Base-by-base conservation (phyloP, 2,329 filamentous ascomycete genomes). In the Pyrenochaeta sp. region DNA sequence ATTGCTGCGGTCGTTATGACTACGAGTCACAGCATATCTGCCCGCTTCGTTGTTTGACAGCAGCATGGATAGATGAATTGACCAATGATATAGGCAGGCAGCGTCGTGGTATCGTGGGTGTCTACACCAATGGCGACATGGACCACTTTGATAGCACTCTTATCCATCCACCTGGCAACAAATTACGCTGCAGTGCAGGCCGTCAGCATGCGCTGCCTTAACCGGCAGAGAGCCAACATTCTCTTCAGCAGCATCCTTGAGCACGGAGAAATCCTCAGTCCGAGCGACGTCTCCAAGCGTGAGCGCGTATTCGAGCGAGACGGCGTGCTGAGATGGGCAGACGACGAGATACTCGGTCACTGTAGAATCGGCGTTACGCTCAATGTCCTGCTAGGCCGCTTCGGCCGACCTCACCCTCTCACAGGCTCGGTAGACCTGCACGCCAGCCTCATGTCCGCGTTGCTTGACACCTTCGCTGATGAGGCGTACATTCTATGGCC, bases 181-280 rank as follows among this genome's bases (percentile, higher is more conserved):
- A 97, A 97, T 70, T 93, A 95, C 69, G 79, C 84, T 22, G 94
- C 91, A 28, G 93, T 99, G 4, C 81, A 87, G 50, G 81, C 88
- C 35, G 92, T 99, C 11, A 85, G 84, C 65, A 90, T 97, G 86
- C 82, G 82, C 26, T 89, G 84, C 6, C 77, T 97, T 23, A 97
- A 96, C 72, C 81, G 90, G 15, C 92, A 97, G 70, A 83, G 94
- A 23, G 89, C 91, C 2, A 89, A 87, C 34, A 84, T 96, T 14
- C 77, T 96, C 1, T 86, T 92, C 58, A 80, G 82, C 27, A 75
- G 81, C 39, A 37, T 68, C 3, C 34, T 69, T 15, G 48, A 63
- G 13, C 51, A 63, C 21, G 69, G 62, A 17, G 70, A 63, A 8
- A 72, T 89, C 2, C 77, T 89, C 3, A 79, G 78, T 0, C 91